Evolutionary conservation across 176 grass and related monocot genomes (phyloP).

Genomic region (Rhynchospora pubera): DNA sequence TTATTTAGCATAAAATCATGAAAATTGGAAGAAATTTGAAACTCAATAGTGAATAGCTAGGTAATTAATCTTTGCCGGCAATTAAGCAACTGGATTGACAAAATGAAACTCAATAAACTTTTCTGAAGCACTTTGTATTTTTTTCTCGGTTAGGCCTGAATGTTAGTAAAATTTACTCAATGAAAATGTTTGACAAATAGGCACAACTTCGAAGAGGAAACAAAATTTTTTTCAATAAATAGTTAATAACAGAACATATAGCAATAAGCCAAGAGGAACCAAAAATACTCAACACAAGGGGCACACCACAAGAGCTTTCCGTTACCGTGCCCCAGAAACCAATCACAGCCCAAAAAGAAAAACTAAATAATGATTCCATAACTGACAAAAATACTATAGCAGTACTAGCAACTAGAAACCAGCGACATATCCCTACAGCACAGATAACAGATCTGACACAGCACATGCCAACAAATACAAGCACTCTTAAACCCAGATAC

Average conservation of each 20-base stretch:
- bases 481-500: slow-evolving; percentile 18
- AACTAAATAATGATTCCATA: background rate
- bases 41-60: too few species aligned
- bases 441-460: slow-evolving; percentile 29
- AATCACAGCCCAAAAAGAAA: slow-evolving; percentile 8
- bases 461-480: slow-evolving; percentile 23
- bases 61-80: too few species aligned
- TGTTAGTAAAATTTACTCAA: too few species aligned
- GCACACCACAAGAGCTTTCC: slow-evolving; percentile 8
- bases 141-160: too few species aligned
- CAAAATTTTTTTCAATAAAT: slow-evolving; percentile 7
- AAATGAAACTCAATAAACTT: too few species aligned
- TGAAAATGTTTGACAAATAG: background rate
- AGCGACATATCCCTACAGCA: background rate
- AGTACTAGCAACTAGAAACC: slow-evolving; percentile 8
- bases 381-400: slow-evolving; percentile 8
- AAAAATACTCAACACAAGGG: background rate
- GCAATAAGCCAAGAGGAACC: background rate
- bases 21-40: too few species aligned
- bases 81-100: too few species aligned
- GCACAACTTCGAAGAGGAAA: background rate
- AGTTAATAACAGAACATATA: slow-evolving; percentile 3
- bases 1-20: too few species aligned
- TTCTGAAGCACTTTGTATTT: too few species aligned
- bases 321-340: background rate